These are phyloP conservation scores for Rhipidocladum racemiflorum DNA, from an alignment of 176 grass and related monocot species.

Conservation along the genomic window DNA sequence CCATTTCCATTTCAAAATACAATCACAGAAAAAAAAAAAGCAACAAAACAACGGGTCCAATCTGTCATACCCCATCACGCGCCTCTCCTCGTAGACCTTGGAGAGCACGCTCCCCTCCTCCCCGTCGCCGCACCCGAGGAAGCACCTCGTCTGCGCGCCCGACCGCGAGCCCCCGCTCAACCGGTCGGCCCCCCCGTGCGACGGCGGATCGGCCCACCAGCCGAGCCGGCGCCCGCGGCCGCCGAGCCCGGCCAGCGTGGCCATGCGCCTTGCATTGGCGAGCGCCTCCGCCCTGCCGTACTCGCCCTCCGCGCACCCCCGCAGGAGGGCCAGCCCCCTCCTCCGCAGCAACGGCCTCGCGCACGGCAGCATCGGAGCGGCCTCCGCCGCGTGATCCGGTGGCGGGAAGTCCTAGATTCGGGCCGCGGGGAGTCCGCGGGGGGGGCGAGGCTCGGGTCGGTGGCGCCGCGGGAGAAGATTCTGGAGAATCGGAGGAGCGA, in stretches of 20 bases:
- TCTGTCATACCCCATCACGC: conserved; percentile 68
- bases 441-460: background rate
- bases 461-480: background rate
- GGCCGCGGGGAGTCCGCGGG: background rate
- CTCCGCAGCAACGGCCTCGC: conserved; percentile 48
- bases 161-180: conserved; percentile 19
- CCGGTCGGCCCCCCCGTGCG: background rate
- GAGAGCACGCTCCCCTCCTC: conserved; percentile 83
- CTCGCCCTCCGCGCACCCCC: conserved; percentile 23
- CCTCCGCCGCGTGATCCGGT: conserved; percentile 21
- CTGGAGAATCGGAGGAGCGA: background rate
- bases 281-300: conserved; percentile 39
- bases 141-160: conserved; percentile 54
- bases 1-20: background rate
- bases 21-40: background rate
- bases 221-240: conserved; percentile 20
- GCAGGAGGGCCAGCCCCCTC: conserved; percentile 41
- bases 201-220: conserved; percentile 23
- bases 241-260: conserved; percentile 32
- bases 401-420: conserved; percentile 42
- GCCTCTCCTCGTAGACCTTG: conserved; percentile 82
- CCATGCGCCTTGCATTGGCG: conserved; percentile 54
- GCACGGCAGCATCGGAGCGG: conserved; percentile 45
- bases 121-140: conserved; percentile 85
- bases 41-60: background rate